Evolutionary conservation across 441 rosid genomes (phyloP), one percentile per base, ranked within the genome.

Genomic region (Pelargonium australe): DNA sequence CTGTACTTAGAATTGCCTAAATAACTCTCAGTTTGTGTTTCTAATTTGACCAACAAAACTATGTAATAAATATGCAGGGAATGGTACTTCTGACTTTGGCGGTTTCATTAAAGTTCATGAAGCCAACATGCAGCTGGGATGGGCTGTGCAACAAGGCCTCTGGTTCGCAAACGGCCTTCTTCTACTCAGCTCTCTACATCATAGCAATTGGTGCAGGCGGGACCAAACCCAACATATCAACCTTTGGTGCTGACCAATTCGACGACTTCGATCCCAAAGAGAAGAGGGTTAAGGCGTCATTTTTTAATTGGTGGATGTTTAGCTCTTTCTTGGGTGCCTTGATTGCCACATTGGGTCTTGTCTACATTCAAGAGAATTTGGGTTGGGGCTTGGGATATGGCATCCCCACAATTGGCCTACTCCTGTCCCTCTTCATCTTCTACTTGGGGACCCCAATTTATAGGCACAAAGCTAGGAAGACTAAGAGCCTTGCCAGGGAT

Each of bases 281-380:
- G 80, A 94, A 94, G 77, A 70, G 43, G 60, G 80, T 80, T 1
- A 94, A 91, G 80, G 85, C 85, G 1, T 89, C 98, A 28, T 94
- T 94, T 84, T 91, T 94, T 92, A 94, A 91, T 45, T 91, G 99
- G 97, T 94, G 97, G 97, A 85, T 89, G 96, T 91, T 91, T 76
- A 82, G 95, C 80, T 89, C 88, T 65, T 94, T 89, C 77, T 83
- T 87, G 63, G 99, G 99, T n/a, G 82, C 91, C 12, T 87, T 91
- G 25, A 87, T 94, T 40, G 97, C 96, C 65, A 88, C 88, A 78
- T 86, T 95, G 0, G 63, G 81, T 8, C 88, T 94, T 10, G 94
- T 89, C 7, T 94, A 90, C 73, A 79, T 91, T 57, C 99, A 94
- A 76, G 99, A 94, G 76, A 94, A 94, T 58, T 88, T 91, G 11